Conservation (phyloP, 495 filamentous ascomycete species). For the Xylona heveae region DNA sequence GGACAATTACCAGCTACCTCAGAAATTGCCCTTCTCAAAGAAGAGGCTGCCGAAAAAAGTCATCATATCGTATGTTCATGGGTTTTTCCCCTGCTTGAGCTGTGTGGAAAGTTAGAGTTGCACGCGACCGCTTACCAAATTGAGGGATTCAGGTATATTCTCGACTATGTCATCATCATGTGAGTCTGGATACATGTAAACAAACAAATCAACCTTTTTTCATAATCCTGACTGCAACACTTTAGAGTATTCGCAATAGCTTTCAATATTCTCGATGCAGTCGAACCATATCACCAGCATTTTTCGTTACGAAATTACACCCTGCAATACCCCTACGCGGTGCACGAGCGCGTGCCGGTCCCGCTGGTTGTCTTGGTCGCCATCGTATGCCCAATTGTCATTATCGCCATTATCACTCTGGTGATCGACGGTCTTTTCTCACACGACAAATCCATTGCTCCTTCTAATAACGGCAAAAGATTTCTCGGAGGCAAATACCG, state of each 20-base stretch:
- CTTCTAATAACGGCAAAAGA: conserved; percentile 16
- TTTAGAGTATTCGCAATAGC: conserved; percentile 25
- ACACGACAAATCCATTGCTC: conserved; percentile 29
- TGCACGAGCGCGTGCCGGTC: conserved; percentile 49
- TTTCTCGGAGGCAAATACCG: conserved; percentile 47
- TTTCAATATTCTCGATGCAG: conserved; percentile 31
- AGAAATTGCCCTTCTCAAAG: conserved; percentile 30
- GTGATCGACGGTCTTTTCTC: conserved; percentile 49
- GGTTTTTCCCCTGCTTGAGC: not conserved
- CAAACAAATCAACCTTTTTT: conserved; percentile 19
- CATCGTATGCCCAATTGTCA: conserved; percentile 32
- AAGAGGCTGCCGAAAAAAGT: conserved; percentile 25
- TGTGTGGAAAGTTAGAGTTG: conserved; percentile 1
- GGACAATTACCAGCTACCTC: conserved; percentile 11
- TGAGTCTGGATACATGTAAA: conserved; percentile 14
- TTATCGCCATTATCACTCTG: conserved; percentile 53
- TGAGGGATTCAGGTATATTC: conserved; percentile 41
- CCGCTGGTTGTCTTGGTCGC: conserved; percentile 31
- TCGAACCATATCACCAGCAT: conserved; percentile 35
- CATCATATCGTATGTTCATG: conserved; percentile 27
- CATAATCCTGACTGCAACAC: conserved; percentile 18
- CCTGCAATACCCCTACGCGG: conserved; percentile 52
- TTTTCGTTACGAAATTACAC: conserved; percentile 38
- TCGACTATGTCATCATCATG: conserved; percentile 49
- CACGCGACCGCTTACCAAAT: conserved; percentile 7